These are phyloP conservation scores for Candida adriatica DNA, from an alignment of 805 yeast species.

Conservation along the genomic window DNA sequence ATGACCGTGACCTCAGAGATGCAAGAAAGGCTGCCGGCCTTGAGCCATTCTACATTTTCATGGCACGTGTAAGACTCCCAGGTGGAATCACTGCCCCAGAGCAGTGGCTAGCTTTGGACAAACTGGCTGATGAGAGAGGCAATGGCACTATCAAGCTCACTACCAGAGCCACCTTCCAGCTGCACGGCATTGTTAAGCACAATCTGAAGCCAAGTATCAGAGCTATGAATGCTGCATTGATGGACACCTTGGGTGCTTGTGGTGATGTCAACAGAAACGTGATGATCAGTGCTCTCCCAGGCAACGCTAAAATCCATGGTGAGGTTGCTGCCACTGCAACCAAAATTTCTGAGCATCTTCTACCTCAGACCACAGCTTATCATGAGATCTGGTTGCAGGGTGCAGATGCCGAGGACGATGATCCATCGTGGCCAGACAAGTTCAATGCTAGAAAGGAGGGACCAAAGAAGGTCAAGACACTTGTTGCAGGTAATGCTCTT, in stretches of 20 bases:
- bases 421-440: conserved; percentile 52
- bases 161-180: conserved; percentile 94
- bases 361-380: conserved; percentile 91
- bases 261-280: conserved; percentile 98
- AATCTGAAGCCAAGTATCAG: conserved; percentile 85
- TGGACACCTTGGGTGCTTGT: conserved; percentile 97
- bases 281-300: conserved; percentile 85
- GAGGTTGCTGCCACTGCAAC: conserved; percentile 63
- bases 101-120: conserved; percentile 85
- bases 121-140: conserved; percentile 74
- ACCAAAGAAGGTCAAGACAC: conserved; percentile 71
- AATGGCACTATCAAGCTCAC: conserved; percentile 92
- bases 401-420: conserved; percentile 59
- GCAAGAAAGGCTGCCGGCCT: conserved; percentile 86
- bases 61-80: conserved; percentile 93
- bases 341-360: conserved; percentile 68
- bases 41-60: conserved; percentile 94
- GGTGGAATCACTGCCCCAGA: conserved; percentile 85
- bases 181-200: conserved; percentile 90
- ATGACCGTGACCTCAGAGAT: conserved; percentile 93
- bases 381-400: conserved; percentile 97
- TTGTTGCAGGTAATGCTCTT: conserved; percentile 81
- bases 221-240: conserved; percentile 82
- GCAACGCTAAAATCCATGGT: conserved; percentile 71
- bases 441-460: conserved; percentile 67